Base-by-base conservation (phyloP, 2,329 filamentous ascomycete genomes). In the Thielaviopsis musarum region DNA sequence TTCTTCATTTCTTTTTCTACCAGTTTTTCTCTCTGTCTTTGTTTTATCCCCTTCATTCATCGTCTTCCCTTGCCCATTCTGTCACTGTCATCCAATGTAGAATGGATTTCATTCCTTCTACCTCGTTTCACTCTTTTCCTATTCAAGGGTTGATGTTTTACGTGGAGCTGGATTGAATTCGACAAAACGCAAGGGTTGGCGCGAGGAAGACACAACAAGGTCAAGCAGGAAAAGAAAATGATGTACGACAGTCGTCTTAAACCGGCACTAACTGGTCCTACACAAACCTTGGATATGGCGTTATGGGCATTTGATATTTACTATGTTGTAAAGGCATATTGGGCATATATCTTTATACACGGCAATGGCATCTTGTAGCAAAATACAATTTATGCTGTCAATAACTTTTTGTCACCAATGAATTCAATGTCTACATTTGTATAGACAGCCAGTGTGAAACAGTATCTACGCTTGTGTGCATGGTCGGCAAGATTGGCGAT, bases 291-390 rank as follows among this genome's bases (percentile, higher is more conserved):
- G 56, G 51, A 53, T 58, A 55, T 51, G 57, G 57, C 56, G 57
- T 62, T 59, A 57, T 59, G 57, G 60, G 57, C 57, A 62, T 62
- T 59, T 59, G 60, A 62, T 62, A 59, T 62, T 61, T 56, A 49
- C 45, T 49, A 59, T 59, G 54, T 61, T 59, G 59, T 61, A 59
- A 54, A 62, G 60, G 57, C 54, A 57, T 59, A 57, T 57, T 49
- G 57, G 52, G 60, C 57, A 62, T 59, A 57, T 59, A 59, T 49
- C 45, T 49, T 49, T 49, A 49, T 57, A 62, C 54, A 49, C 41
- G 57, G 56, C 51, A 54, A 62, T 57, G 56, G 57, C 57, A 54
- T 62, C 49, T 61, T 60, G 51, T 59, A 49, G 45, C 45, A 49
- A 49, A 59, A 59, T 59, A 56, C 48, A 56, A 59, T 48, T 57